phyloP scores from a whole-genome alignment of 2,329 filamentous ascomycete genomes.

The Beauveria bassiana region DNA sequence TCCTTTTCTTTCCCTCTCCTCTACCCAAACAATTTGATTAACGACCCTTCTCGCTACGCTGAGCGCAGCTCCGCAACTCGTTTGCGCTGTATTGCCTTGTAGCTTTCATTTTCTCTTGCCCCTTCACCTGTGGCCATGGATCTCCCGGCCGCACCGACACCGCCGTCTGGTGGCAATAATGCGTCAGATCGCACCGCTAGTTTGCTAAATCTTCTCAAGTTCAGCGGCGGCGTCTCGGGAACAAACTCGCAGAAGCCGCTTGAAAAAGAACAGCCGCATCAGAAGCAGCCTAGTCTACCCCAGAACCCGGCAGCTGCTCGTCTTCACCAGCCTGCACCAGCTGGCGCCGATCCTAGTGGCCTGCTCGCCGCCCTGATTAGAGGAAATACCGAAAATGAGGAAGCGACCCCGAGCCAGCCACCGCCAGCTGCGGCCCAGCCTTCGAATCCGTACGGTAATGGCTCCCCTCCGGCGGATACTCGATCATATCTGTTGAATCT shows the following conservation, averaged over 20 bases:
- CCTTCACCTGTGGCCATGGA: conserved; percentile 21
- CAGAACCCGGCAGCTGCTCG: conserved; percentile 26
- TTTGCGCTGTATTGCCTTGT: conserved; percentile 11
- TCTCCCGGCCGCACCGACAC: conserved; percentile 45
- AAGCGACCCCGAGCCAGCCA: conserved; percentile 23
- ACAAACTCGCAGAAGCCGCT: conserved; percentile 19
- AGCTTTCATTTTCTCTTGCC: neutral
- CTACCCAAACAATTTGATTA: neutral
- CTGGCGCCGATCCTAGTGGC: conserved; percentile 48
- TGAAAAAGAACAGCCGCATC: conserved; percentile 13
- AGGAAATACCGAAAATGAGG: conserved; percentile 44
- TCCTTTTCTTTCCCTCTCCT: neutral
- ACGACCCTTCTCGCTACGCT: conserved; percentile 5
- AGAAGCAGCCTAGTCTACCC: conserved; percentile 11
- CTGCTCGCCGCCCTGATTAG: conserved; percentile 54
- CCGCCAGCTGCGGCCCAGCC: conserved; percentile 18
- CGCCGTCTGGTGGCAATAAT: conserved; percentile 29
- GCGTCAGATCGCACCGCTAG: conserved; percentile 44
- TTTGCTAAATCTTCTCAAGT: conserved; percentile 55
- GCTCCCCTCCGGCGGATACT: conserved; percentile 57
- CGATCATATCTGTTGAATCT: conserved; percentile 82
- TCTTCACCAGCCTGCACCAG: conserved; percentile 50
- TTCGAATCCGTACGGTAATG: conserved; percentile 35
- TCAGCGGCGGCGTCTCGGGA: conserved; percentile 34
- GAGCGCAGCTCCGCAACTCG: conserved; percentile 11